Conservation (phyloP, 2,329 filamentous ascomycete species). For the Esteya vermicola region DNA sequence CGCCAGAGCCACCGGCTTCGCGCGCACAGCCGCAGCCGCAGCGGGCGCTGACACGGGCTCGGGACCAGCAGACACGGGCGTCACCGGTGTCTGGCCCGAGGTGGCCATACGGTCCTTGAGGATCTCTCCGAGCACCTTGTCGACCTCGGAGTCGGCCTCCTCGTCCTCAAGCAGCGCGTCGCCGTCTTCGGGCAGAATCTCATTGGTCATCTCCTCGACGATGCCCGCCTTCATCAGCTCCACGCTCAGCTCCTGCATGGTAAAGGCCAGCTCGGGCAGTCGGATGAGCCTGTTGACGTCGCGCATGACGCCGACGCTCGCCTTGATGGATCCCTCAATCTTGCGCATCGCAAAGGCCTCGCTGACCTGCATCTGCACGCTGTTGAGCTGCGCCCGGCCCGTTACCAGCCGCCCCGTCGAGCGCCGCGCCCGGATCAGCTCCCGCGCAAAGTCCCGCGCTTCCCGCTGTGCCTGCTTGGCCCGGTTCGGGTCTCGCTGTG, state of each 20-base stretch:
- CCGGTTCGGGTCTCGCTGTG: conserved; percentile 64
- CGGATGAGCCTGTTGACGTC: conserved; percentile 80
- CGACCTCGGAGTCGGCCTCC: conserved; percentile 69
- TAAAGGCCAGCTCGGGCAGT: conserved; percentile 72
- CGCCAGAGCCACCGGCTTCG: conserved; percentile 34
- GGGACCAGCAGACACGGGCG: conserved; percentile 38
- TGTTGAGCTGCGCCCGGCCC: conserved; percentile 79
- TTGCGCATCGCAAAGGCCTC: conserved; percentile 91
- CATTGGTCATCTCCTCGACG: conserved; percentile 93
- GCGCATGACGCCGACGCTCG: conserved; percentile 88
- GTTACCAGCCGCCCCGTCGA: conserved; percentile 63
- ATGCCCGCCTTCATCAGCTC: conserved; percentile 92
- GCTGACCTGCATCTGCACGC: conserved; percentile 93
- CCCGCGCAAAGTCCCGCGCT: conserved; percentile 74
- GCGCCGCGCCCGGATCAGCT: conserved; percentile 72
- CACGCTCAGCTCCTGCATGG: conserved; percentile 74
- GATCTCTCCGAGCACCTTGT: conserved; percentile 85
- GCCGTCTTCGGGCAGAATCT: conserved; percentile 64
- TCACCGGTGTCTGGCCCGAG: conserved; percentile 37
- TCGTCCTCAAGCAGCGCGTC: conserved; percentile 52
- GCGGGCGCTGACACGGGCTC: conserved; percentile 18
- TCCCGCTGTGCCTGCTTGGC: conserved; percentile 68
- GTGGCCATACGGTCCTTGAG: conserved; percentile 69
- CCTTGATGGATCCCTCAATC: conserved; percentile 83
- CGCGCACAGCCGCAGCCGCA: conserved; percentile 32